Evolutionary conservation across 139 green algal genomes (phyloP).

Genomic region (Edaphochlamys debaryana): DNA sequence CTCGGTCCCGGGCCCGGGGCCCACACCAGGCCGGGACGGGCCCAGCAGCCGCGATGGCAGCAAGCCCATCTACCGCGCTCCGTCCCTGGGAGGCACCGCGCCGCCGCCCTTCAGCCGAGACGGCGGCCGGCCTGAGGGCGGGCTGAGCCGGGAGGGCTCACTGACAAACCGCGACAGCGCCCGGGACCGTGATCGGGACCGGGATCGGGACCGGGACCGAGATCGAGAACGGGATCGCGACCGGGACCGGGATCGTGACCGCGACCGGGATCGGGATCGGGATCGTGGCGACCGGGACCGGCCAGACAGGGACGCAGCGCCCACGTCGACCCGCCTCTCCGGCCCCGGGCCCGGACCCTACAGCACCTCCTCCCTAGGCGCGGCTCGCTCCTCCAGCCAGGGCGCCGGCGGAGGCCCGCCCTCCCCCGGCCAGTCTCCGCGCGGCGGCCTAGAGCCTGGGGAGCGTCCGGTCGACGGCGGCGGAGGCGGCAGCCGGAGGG

Average conservation of each 20-base stretch:
- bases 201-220: not conserved
- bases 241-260: no score
- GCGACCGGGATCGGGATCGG: not conserved
- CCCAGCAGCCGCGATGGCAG: no score
- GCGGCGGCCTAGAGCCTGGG: no score
- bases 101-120: no score
- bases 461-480: not conserved
- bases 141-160: not conserved
- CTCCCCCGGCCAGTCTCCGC: not conserved
- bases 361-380: not conserved
- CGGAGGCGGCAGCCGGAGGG: not conserved
- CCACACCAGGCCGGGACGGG: no score
- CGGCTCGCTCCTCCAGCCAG: conserved; percentile 2
- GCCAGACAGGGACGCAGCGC: not conserved
- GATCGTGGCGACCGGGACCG: not conserved
- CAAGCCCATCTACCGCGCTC: no score
- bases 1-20: no score
- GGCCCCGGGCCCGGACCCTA: no score
- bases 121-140: not conserved
- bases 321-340: no score
- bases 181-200: not conserved
- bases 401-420: not conserved
- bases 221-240: not conserved
- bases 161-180: not conserved
- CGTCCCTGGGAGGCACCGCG: no score